Evolutionary conservation across 108 stramenopile genomes (phyloP), one percentile per base, ranked within the genome.

Genomic region (Cyclotella choctawhatcheeana): DNA sequence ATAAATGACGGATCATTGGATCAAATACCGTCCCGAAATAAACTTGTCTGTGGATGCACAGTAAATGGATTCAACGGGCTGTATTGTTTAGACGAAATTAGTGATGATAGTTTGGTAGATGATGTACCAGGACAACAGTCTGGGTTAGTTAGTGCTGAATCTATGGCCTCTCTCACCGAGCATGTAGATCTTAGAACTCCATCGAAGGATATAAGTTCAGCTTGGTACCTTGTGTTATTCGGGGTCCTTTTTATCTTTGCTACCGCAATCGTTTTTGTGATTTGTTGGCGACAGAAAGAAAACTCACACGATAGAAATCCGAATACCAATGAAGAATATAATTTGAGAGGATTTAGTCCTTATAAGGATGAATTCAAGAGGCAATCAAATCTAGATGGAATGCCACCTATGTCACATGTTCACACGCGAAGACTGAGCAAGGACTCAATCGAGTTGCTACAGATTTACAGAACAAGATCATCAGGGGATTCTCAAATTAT

Each of bases 51-150:
- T 61, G 59, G 40, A 10, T 61, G 59, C 13, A 16, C 34, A 2
- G 12, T 37, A 43, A 44, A 44, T 43, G 59, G 59, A 61, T 61
- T 61, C 13, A 20, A 2, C 7, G 59, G 59, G 43, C 13, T 61
- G 59, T 61, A 25, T 61, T 61, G 59, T 61, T 61, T 61, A 43
- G 59, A 61, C 20, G 59, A 44, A 24, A 22, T 22, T 6, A 20
- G 22, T 37, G 59, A 61, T 43, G 59, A 61, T 21, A 25, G 34
- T 25, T 2, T 56, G n/a, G 55, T 10, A 12, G 13, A 56, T n/a
- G 31, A 56, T 31, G 29, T 17, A 27, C 16, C 21, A n/a, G n/a
- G n/a, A n/a, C n/a, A n/a, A n/a, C n/a, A n/a, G n/a, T n/a, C n/a
- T n/a, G n/a, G n/a, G n/a, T n/a, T n/a, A n/a, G n/a, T n/a, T n/a